Percentiles rank a stretch among this genome's conserved stretches.
phyloP scores from a whole-genome alignment of 202 grass and related monocot genomes.

The Schoenoplectus triqueter region DNA sequence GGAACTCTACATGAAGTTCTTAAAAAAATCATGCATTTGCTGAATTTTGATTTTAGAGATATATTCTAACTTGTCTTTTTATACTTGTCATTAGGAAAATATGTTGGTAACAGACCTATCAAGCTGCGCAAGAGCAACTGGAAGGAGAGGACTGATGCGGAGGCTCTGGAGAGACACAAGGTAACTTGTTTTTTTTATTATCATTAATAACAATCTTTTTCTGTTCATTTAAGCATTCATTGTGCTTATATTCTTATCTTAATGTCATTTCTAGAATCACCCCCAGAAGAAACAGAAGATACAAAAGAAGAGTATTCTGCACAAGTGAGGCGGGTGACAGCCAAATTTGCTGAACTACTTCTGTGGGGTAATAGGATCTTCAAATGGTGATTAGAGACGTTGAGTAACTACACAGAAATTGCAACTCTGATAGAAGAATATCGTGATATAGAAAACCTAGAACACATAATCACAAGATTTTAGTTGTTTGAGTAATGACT shows the following conservation, averaged over 20 bases:
- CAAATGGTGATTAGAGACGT: background rate
- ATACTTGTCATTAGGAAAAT: constrained; percentile 63
- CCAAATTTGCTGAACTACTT: background rate
- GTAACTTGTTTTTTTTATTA: constrained; percentile 45
- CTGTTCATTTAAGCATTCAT: constrained; percentile 24
- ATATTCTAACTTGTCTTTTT: background rate
- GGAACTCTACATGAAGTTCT: background rate
- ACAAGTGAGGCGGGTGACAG: constrained; percentile 62
- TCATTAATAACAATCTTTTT: background rate
- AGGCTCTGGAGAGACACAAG: constrained; percentile 88
- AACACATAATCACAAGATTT: background rate
- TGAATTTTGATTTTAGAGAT: constrained; percentile 16
- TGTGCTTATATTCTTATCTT: constrained; percentile 28
- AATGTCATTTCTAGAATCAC: constrained; percentile 59
- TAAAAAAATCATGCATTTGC: background rate
- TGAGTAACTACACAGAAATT: background rate
- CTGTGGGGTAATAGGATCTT: background rate
- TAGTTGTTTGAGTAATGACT: background rate
- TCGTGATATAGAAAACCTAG: background rate
- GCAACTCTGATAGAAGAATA: background rate
- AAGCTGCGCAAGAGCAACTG: constrained; percentile 98
- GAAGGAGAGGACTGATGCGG: constrained; percentile 96
- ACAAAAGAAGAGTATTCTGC: constrained; percentile 81
- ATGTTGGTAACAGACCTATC: constrained; percentile 96
- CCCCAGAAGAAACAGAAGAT: constrained; percentile 93